Evolutionary conservation across 192 early-diverging fungal species (phyloP), one percentile per base, ranked within the genome.

Genomic region (Gamsiella multidivaricata): DNA sequence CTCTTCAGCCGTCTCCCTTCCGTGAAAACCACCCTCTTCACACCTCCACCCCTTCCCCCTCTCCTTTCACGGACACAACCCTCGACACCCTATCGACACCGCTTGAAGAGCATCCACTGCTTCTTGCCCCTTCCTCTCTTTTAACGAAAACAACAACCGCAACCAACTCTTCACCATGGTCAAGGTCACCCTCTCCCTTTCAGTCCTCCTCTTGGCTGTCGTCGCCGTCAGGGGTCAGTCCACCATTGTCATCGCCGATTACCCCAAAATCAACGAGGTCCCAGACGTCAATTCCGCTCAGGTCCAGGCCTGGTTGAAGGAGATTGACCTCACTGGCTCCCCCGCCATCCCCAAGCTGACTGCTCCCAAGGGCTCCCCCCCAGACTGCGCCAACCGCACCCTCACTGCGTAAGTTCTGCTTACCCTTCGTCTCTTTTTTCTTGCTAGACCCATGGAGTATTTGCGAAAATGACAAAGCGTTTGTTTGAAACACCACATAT

Each of bases 61-160:
- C 50, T 39, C 42, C 59, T 23, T 42, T 53, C 49, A 47, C 64
- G 41, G 53, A 54, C 59, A 49, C 22, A 41, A 46, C 45, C 9
- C 5, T 12, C 37, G 7, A 39, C 23, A 18, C 17, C 14, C 33
- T 29, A 5, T 53, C 51, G 26, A 42, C 10, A 12, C 45, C 17
- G 54, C 65, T 56, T 29, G 54, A 57, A 67, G n/a, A 23, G 31
- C 25, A 43, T 47, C 36, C 10, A 49, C 28, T 32, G 47, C 52
- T 56, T 56, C 45, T 61, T 58, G 60, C 60, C 60, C 73, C 54
- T 68, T 68, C 73, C 73, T 76, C 65, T 78, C 74, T 46, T 69
- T 78, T 78, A 68, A 78, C 74, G 74, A 78, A 41, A 23, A 45
- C 37, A n/a, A n/a, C 3, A 9, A 58, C 20, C 17, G 15, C 31